Conservation (phyloP, 257 asterid genomes). For the Solanum neorickii region DNA sequence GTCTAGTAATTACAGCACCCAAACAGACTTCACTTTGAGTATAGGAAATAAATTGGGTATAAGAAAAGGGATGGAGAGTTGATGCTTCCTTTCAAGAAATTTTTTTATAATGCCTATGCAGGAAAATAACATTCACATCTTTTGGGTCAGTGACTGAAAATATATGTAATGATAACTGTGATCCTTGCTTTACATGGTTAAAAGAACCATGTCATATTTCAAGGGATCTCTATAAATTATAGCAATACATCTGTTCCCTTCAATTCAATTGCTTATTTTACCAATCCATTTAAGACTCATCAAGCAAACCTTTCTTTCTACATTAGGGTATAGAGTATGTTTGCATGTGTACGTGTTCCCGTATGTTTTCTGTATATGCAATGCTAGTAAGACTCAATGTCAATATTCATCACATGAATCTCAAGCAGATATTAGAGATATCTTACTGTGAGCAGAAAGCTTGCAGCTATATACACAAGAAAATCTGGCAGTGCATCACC, state of each 20-base stretch:
- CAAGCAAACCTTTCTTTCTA: neutral
- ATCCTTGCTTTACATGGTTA: neutral
- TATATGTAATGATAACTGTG: neutral
- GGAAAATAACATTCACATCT: neutral
- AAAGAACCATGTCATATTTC: neutral
- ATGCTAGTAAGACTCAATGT: neutral
- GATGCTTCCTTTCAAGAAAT: neutral
- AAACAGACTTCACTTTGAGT: neutral
- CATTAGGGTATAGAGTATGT: neutral
- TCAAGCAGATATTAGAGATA: neutral
- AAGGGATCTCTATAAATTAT: neutral
- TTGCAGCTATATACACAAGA: slow-evolving; percentile 89
- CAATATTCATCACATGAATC: neutral
- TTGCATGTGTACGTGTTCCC: neutral
- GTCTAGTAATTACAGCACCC: neutral
- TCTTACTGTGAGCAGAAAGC: slow-evolving; percentile 81
- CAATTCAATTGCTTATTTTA: neutral
- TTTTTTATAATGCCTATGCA: neutral
- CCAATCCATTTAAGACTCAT: neutral
- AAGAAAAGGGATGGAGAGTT: neutral
- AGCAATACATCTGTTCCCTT: neutral
- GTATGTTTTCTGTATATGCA: neutral
- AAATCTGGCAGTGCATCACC: slow-evolving; percentile 94
- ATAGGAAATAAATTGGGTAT: neutral
- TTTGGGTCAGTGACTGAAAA: neutral